Conservation (phyloP, 345 rosid genomes). For the Euphorbia peplus region DNA sequence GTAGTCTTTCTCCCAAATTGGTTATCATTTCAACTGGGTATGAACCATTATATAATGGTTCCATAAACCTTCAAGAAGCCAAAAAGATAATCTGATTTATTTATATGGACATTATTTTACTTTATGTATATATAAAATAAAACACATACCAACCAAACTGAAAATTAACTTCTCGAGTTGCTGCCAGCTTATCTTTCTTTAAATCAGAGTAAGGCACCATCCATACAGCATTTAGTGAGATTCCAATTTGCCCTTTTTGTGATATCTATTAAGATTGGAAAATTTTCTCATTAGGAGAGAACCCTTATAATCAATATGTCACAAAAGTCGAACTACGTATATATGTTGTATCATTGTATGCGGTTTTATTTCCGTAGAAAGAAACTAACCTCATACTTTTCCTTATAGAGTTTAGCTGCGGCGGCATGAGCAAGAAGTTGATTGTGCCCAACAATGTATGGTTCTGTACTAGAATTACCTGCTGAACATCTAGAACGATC, state of each 20-base stretch:
- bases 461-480: conserved; percentile 10
- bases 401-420: conserved; percentile 5
- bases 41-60: not conserved
- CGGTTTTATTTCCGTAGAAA: too few species aligned
- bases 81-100: not conserved
- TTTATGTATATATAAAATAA: too few species aligned
- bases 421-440: not conserved
- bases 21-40: not conserved
- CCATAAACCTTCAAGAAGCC: not conserved
- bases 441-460: conserved; percentile 11
- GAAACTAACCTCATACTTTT: conserved; percentile 4
- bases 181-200: not conserved
- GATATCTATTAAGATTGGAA: not conserved
- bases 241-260: conserved; percentile 7
- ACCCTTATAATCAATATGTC: not conserved
- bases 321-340: too few species aligned
- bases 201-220: not conserved
- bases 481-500: not conserved
- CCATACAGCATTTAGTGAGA: not conserved
- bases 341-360: too few species aligned
- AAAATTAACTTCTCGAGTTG: not conserved
- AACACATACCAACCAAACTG: not conserved
- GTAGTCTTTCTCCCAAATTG: not conserved
- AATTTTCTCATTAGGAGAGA: too few species aligned
- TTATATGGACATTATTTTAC: too few species aligned